These are phyloP conservation scores for Tricholoma sp. DNA, from an alignment of 768 basidiomycete genomes.

Conservation along the genomic window DNA sequence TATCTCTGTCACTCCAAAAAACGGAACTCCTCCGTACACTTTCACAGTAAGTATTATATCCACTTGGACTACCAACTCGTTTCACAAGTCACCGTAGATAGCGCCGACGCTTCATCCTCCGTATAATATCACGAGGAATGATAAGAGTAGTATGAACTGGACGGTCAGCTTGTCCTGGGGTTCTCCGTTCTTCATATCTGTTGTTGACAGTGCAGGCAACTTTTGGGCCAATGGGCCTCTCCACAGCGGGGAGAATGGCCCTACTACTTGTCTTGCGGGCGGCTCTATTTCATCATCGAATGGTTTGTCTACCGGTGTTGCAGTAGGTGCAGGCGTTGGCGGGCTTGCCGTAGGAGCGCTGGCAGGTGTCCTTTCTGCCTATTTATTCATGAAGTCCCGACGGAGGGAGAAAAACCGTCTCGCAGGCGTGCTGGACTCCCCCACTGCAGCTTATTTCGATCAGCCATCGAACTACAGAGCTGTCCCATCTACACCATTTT, in stretches of 20 bases:
- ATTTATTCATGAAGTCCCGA: constrained; percentile 25
- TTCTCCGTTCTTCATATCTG: constrained; percentile 50
- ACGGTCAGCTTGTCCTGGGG: constrained; percentile 50
- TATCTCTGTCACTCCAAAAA: constrained; percentile 45
- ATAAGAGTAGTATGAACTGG: constrained; percentile 47
- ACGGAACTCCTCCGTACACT: constrained; percentile 56
- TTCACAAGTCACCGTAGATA: constrained; percentile 29
- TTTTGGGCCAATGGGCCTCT: constrained; percentile 56
- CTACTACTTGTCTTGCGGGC: constrained; percentile 36
- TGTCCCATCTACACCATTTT: constrained; percentile 17
- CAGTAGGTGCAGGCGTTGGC: constrained; percentile 34
- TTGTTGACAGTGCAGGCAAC: constrained; percentile 45
- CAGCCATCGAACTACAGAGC: constrained; percentile 21
- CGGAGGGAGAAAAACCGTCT: constrained; percentile 20
- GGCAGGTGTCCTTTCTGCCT: constrained; percentile 27
- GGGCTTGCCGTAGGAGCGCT: constrained; percentile 34
- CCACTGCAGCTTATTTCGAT: constrained; percentile 15
- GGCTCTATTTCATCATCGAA: neutral
- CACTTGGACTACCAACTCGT: neutral
- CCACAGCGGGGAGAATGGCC: constrained; percentile 42
- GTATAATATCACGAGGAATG: constrained; percentile 45
- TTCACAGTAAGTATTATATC: constrained; percentile 39
- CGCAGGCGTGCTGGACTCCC: constrained; percentile 18
- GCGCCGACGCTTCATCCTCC: constrained; percentile 60
- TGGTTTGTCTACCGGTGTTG: constrained; percentile 10